Evolutionary conservation across 331 rosid species (phyloP).

Genomic region (Pyracantha coccinea): DNA sequence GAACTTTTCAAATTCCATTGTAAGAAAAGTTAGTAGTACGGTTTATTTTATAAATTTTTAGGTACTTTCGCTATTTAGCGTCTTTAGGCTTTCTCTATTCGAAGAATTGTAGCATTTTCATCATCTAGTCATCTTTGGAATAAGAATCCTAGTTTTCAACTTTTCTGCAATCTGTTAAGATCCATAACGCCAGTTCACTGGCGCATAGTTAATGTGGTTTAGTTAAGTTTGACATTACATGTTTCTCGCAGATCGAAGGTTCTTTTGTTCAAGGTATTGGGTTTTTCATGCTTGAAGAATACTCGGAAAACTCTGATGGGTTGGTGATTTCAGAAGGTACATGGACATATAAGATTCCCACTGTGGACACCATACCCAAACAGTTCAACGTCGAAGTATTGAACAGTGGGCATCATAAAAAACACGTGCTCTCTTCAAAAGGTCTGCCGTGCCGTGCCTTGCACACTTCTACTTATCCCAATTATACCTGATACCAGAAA

Average conservation of each 20-base stretch:
- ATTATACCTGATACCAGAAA: neutral
- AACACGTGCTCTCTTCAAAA: slow-evolving; percentile 82
- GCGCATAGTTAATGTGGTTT: neutral
- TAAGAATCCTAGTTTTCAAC: too few relatives aligned
- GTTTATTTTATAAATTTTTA: too few relatives aligned
- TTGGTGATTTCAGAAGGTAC: slow-evolving; percentile 57
- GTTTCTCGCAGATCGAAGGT: slow-evolving; percentile 78
- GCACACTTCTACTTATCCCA: neutral
- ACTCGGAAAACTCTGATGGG: slow-evolving; percentile 52
- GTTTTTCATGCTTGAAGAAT: slow-evolving; percentile 87
- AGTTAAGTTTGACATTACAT: neutral
- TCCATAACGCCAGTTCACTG: neutral
- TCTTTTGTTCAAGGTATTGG: slow-evolving; percentile 91
- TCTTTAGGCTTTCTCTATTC: too few relatives aligned
- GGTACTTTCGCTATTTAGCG: too few relatives aligned
- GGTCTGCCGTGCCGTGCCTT: slow-evolving; percentile 31
- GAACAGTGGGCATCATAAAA: slow-evolving; percentile 69
- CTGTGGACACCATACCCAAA: slow-evolving; percentile 76
- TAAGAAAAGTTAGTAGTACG: too few relatives aligned
- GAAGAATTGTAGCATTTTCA: too few relatives aligned
- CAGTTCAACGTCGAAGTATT: slow-evolving; percentile 74
- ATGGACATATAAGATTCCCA: slow-evolving; percentile 86
- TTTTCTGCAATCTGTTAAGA: neutral
- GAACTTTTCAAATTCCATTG: neutral
- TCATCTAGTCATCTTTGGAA: too few relatives aligned